Base-by-base conservation (phyloP, 1,284 basidiomycete species). In the Erythrobasidium hasegawianum region DNA sequence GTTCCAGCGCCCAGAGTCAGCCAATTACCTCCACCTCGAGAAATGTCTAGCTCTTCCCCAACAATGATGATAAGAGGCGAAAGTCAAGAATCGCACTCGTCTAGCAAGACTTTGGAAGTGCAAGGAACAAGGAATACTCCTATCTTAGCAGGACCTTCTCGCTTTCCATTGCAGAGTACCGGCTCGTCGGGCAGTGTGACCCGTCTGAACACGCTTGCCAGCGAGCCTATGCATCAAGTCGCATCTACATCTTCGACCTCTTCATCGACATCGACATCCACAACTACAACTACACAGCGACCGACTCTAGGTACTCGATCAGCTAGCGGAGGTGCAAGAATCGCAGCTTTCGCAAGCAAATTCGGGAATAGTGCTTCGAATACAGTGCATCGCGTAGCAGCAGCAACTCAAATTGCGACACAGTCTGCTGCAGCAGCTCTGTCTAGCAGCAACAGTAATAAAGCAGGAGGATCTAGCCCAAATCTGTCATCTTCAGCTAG, bases 331-430 rank as follows among this genome's bases (percentile, higher is more conserved):
- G 50, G 50, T 16, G 26, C 14, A 7, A 8, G 26, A 20, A 53
- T 53, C n/a, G 50, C 50, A 4, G 50, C 50, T 16, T 29, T 53
- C 26, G 50, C 50, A 16, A 22, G 20, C 26, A 53, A 53, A 16
- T 53, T 53, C 26, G 50, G 50, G 5, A 22, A n/a, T 7, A 24
- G 18, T 9, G 50, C 50, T 16, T 22, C 26, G 8, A n/a, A 53
- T 16, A 53, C 18, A 16, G 26, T 53, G 9, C 50, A 53, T 5
- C 43, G 43, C 43, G 22, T 47, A 24, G 43, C 43, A 18, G n/a
- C 50, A 7, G 50, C 50, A 10, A 53, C 18, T 3, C 50, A 53
- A 2, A n/a, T 10, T 16, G 50, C 50, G 3, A 53, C 50, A 20
- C 14, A 16, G 8, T 53, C 50, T 29, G 18, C 50, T 53, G 50